A percentile compares a stretch with the other conserved stretches of the same genome.
These are phyloP conservation scores for Monilinia laxa DNA, from an alignment of 2,329 filamentous ascomycete species.

Conservation along the genomic window DNA sequence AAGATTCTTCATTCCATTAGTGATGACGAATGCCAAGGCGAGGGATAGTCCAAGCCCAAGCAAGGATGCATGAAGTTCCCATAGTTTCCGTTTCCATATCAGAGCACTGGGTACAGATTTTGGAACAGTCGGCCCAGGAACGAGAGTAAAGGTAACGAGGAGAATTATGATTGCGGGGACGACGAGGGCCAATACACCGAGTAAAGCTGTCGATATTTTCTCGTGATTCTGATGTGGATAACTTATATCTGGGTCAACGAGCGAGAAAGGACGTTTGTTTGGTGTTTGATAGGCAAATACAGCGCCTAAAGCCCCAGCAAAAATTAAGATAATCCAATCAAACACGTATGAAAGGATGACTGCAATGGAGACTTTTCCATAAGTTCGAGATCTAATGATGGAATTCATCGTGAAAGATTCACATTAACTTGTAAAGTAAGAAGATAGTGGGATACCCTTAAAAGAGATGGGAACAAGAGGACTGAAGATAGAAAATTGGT, in stretches of 20 bases:
- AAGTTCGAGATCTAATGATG: slow-evolving; percentile 7
- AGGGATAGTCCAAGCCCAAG: slow-evolving; percentile 76
- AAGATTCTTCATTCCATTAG: slow-evolving; percentile 78
- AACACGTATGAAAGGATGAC: slow-evolving; percentile 22
- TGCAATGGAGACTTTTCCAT: slow-evolving; percentile 13
- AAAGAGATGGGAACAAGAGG: background rate
- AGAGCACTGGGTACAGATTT: slow-evolving; percentile 60
- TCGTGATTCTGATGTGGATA: slow-evolving; percentile 71
- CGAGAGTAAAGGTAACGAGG: slow-evolving; percentile 65
- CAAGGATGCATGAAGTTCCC: slow-evolving; percentile 86
- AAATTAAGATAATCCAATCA: slow-evolving; percentile 20
- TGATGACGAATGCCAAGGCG: slow-evolving; percentile 73
- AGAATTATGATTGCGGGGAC: slow-evolving; percentile 68
- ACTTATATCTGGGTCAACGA: slow-evolving; percentile 72
- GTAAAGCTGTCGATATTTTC: slow-evolving; percentile 65
- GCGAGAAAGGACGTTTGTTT: slow-evolving; percentile 68
- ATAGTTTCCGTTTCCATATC: slow-evolving; percentile 79
- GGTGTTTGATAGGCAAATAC: slow-evolving; percentile 45
- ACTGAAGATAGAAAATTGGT: background rate
- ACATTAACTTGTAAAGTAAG: background rate
- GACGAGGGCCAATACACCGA: slow-evolving; percentile 62
- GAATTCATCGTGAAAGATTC: slow-evolving; percentile 18
- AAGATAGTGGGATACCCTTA: background rate
- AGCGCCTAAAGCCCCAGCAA: slow-evolving; percentile 13
- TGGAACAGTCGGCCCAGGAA: slow-evolving; percentile 69